Evolutionary conservation across 352 stramenopile genomes (phyloP), one percentile per base, ranked within the genome.

Genomic region (Halophytophthora batemanensis): DNA sequence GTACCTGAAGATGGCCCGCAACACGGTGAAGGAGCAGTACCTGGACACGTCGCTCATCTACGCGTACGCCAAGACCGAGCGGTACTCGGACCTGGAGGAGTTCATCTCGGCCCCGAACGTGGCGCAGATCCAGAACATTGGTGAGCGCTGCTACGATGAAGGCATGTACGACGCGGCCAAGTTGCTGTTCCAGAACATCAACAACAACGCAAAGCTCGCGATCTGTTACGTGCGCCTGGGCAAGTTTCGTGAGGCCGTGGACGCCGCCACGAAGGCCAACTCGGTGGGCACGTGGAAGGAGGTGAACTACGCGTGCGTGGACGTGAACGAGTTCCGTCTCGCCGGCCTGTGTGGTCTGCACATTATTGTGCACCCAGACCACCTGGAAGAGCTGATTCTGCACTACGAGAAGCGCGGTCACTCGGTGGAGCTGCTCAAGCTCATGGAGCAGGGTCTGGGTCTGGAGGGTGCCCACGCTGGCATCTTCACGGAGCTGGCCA

Each of bases 171-270:
- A 98, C 57, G 97, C 98, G 34, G 96, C 97, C 2, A 99, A 98
- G 75, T 79, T 99, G 48, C 68, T 99, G 37, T 99, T 98, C 80
- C 93, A 97, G 64, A 99, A 98, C 72, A 99, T 99, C 75, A 99
- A 99, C 89, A 99, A 99, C 89, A 99, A 99, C 75, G 98, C 97
- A 25, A 99, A 99, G 85, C 85, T 99, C 42, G 97, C 98, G 25
- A 96, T 99, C 57, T 99, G 97, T 82, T 98, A 98, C 69, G 96
- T 99, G 51, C 91, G 98, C 67, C 85, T 99, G 15, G 93, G 95
- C 50, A 97, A 99, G 72, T 99, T 98, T 85, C 82, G 97, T 50
- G 97, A 99, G 69, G 98, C 98, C 45, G 97, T 99, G 61, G 94
- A 99, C 56, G 96, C 97, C 7, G 98, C 98, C 3, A 98, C 91